Evolutionary conservation across 2,329 filamentous ascomycete species (phyloP).

Genomic region (Aphanoascus verrucosus): DNA sequence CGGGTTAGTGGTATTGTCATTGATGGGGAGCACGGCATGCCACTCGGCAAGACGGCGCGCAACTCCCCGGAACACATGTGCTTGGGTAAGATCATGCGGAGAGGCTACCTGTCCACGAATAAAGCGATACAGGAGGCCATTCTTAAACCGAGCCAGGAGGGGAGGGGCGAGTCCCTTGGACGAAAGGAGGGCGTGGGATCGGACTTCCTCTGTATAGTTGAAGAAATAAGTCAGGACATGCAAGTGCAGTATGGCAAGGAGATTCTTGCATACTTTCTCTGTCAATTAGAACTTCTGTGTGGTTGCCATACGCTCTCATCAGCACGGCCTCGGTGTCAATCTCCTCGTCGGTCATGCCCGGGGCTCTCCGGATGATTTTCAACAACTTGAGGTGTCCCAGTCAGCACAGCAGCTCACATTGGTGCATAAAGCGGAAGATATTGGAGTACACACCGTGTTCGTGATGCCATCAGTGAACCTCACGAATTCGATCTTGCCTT

Average conservation of each 20-base stretch:
- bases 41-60: slow-evolving; percentile 79
- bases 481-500: slow-evolving; percentile 69
- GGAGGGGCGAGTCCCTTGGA: slow-evolving; percentile 71
- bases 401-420: neutral
- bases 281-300: slow-evolving; percentile 91
- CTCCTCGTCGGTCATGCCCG: slow-evolving; percentile 61
- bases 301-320: slow-evolving; percentile 85
- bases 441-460: slow-evolving; percentile 57
- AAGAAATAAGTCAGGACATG: slow-evolving; percentile 15
- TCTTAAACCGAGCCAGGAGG: slow-evolving; percentile 83
- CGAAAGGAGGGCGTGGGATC: slow-evolving; percentile 74
- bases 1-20: slow-evolving; percentile 31
- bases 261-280: slow-evolving; percentile 59
- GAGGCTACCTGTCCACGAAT: slow-evolving; percentile 70
- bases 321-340: slow-evolving; percentile 78
- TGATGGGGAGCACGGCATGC: slow-evolving; percentile 63
- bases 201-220: slow-evolving; percentile 44
- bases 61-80: slow-evolving; percentile 69
- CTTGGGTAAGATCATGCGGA: slow-evolving; percentile 66
- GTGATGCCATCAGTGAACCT: slow-evolving; percentile 97
- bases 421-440: neutral
- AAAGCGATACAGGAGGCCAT: slow-evolving; percentile 90
- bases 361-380: slow-evolving; percentile 41
- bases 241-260: slow-evolving; percentile 16
- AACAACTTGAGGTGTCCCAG: slow-evolving; percentile 32